phyloP scores from a whole-genome alignment of 192 early-diverging fungal species.

The Dispira simplex region DNA sequence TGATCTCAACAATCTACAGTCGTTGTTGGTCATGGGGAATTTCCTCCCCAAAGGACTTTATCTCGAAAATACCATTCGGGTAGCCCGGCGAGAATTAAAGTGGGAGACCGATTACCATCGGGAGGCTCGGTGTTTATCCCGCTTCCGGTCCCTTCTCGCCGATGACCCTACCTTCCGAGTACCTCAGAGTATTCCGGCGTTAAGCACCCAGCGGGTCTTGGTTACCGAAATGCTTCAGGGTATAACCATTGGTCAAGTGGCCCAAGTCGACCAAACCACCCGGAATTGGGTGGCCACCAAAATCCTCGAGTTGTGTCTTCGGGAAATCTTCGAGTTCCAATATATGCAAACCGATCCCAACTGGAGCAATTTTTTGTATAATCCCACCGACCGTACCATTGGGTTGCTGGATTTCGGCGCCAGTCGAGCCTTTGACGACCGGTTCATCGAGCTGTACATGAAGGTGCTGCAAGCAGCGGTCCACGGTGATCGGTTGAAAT shows the following conservation, averaged over 20 bases:
- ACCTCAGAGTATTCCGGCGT: constrained; percentile 50
- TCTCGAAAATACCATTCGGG: constrained; percentile 88
- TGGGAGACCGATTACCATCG: constrained; percentile 90
- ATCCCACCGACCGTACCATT: constrained; percentile 39
- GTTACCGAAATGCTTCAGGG: constrained; percentile 67
- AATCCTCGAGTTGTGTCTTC: constrained; percentile 66
- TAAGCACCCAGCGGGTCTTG: constrained; percentile 58
- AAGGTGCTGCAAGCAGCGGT: constrained; percentile 57
- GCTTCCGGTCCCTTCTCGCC: constrained; percentile 48
- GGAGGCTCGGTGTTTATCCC: constrained; percentile 62
- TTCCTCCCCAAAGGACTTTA: constrained; percentile 88
- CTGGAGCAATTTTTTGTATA: constrained; percentile 97
- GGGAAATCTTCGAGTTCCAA: constrained; percentile 80
- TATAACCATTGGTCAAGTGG: constrained; percentile 43
- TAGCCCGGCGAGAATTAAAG: constrained; percentile 71
- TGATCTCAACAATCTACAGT: constrained; percentile 71
- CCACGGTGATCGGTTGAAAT: constrained; percentile 52
- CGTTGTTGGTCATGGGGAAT: constrained; percentile 62
- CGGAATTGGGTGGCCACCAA: constrained; percentile 51
- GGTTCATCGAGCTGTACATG: constrained; percentile 66
- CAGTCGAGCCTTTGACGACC: constrained; percentile 54
- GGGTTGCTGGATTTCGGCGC: constrained; percentile 93
- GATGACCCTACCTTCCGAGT: constrained; percentile 47
- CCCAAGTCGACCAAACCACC: constrained; percentile 35
- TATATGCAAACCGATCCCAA: constrained; percentile 99